Conservation (phyloP, 768 basidiomycete species). For the Kwoniella mangroviensis region DNA sequence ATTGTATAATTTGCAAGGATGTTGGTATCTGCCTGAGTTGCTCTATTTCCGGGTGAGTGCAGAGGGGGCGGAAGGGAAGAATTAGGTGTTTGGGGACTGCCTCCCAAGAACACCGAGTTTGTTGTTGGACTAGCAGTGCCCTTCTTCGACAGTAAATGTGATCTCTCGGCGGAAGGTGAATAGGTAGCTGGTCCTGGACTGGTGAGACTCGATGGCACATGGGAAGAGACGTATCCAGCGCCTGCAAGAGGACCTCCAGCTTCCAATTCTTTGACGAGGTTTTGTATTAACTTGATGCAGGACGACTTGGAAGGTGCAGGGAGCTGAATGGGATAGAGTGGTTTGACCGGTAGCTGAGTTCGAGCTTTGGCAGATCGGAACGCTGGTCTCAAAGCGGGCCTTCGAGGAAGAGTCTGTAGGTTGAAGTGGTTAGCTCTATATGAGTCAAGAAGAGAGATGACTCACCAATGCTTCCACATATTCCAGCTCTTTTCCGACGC, state of each 20-base stretch:
- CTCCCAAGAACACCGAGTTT: background rate
- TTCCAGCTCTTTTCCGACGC: conserved; percentile 49
- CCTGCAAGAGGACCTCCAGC: conserved; percentile 17
- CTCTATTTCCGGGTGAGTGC: background rate
- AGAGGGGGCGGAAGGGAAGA: conserved; percentile 28
- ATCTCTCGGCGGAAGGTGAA: conserved; percentile 27
- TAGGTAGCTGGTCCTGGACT: conserved; percentile 6
- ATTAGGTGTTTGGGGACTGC: conserved; percentile 28
- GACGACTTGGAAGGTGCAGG: conserved; percentile 53
- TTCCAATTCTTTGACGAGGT: conserved; percentile 41
- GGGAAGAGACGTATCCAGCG: conserved; percentile 13
- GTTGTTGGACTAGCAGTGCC: conserved; percentile 23
- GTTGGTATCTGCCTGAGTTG: conserved; percentile 21
- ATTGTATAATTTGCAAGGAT: conserved; percentile 44
- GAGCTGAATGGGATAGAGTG: conserved; percentile 41
- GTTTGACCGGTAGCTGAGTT: conserved; percentile 38
- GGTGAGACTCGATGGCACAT: background rate
- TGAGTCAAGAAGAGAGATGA: background rate
- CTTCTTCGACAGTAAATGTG: conserved; percentile 28
- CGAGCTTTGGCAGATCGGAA: conserved; percentile 52
- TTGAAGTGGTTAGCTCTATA: background rate
- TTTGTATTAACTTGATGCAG: conserved; percentile 43
- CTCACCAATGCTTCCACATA: conserved; percentile 47
- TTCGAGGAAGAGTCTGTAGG: conserved; percentile 25
- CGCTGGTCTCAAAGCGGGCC: conserved; percentile 48